These are phyloP conservation scores for Jacaranda mimosifolia DNA, from an alignment of 257 asterid genomes.

Conservation along the genomic window DNA sequence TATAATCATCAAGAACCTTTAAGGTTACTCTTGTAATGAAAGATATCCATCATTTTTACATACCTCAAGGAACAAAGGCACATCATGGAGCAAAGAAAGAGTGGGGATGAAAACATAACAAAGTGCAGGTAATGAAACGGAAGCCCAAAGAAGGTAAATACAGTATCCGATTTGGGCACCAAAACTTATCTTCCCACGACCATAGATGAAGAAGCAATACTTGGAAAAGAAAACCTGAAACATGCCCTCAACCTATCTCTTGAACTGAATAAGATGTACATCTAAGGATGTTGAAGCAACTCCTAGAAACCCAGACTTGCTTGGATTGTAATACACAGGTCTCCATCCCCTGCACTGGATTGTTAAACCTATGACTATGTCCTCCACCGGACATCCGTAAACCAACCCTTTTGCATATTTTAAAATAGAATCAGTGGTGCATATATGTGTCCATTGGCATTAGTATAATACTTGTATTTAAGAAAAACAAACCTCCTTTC, in stretches of 20 bases:
- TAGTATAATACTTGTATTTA: not conserved
- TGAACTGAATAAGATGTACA: conserved; percentile 55
- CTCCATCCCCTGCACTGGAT: conserved; percentile 76
- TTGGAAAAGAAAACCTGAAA: conserved; percentile 68
- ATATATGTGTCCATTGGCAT: not conserved
- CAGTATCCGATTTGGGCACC: conserved; percentile 81
- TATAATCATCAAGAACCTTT: not conserved
- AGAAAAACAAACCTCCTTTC: conserved; percentile 56
- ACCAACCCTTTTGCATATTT: conserved; percentile 60
- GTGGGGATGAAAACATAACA: conserved; percentile 54
- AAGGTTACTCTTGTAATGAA: not conserved
- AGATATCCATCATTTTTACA: not conserved
- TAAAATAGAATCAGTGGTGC: not conserved
- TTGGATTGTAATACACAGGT: conserved; percentile 57
- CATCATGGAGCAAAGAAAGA: conserved; percentile 52
- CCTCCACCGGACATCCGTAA: conserved; percentile 72
- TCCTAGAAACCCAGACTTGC: conserved; percentile 55
- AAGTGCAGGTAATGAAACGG: conserved; percentile 59
- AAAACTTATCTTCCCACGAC: conserved; percentile 56
- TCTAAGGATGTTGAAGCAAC: conserved; percentile 57
- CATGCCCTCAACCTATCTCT: conserved; percentile 70
- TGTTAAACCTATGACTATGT: conserved; percentile 60
- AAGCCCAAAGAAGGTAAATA: conserved; percentile 69
- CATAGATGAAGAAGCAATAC: conserved; percentile 72
- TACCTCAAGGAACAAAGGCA: conserved; percentile 72